These are phyloP conservation scores for Melaleuca alternifolia DNA, from an alignment of 345 rosid species.

Conservation along the genomic window DNA sequence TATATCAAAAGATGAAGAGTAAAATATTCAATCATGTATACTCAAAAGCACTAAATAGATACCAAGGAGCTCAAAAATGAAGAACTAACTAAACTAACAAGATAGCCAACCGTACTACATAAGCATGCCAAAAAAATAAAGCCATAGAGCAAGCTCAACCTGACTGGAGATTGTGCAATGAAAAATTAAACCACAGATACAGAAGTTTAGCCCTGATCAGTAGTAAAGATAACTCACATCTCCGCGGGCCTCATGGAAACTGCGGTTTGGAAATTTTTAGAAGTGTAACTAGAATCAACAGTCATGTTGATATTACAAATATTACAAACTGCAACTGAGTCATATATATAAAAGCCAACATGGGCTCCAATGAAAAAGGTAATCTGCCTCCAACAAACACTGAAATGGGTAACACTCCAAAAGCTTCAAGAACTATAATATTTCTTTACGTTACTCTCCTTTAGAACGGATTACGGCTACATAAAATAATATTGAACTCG, in stretches of 20 bases:
- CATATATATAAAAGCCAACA: neutral
- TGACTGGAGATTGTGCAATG: neutral
- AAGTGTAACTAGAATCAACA: neutral
- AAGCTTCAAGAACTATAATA: neutral
- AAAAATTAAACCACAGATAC: neutral
- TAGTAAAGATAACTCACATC: neutral
- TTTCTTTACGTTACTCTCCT: neutral
- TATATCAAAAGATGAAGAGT: neutral
- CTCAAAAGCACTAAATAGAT: neutral
- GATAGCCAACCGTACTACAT: neutral
- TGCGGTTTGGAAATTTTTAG: neutral
- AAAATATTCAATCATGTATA: neutral
- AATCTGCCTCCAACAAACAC: neutral
- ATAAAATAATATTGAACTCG: neutral
- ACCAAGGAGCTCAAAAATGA: neutral
- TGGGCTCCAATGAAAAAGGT: neutral
- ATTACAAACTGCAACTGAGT: neutral
- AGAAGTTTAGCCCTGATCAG: neutral
- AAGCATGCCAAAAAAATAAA: neutral
- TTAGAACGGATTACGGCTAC: neutral
- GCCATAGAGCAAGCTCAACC: neutral
- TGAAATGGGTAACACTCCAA: neutral
- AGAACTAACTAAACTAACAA: too few relatives aligned
- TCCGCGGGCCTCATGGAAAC: neutral
- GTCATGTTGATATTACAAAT: neutral